Conservation (phyloP, 73 alveolate genomes). For the Tetrahymena elliotti region DNA sequence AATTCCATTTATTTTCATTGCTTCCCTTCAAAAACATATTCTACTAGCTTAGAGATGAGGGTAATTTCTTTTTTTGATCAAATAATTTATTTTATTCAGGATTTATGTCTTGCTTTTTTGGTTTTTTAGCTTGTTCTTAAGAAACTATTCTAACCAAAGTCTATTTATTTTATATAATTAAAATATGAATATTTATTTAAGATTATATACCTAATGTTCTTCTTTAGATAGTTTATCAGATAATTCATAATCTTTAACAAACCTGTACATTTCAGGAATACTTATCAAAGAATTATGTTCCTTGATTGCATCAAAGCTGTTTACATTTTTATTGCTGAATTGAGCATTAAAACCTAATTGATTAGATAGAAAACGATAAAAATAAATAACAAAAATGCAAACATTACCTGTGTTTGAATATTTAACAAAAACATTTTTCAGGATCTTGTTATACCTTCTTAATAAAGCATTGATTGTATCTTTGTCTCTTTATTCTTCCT, state of each 20-base stretch:
- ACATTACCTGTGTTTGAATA: conserved; percentile 54
- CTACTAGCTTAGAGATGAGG: background rate
- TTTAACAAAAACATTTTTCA: conserved; percentile 53
- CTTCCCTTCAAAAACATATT: background rate
- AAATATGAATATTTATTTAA: background rate
- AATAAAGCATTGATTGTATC: conserved; percentile 45
- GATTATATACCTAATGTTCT: conserved; percentile 32
- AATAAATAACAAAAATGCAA: background rate
- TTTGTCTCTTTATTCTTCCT: conserved; percentile 70
- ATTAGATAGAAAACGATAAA: background rate
- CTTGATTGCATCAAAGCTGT: conserved; percentile 46
- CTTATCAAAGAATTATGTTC: conserved; percentile 52
- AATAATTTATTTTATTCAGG: background rate
- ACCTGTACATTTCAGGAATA: conserved; percentile 56
- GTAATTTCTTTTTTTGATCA: background rate
- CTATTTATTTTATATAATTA: conserved; percentile 1
- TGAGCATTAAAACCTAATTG: background rate
- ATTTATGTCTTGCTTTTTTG: background rate
- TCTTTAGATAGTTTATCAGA: conserved; percentile 45
- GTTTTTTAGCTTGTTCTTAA: background rate
- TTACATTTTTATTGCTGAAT: conserved; percentile 39
- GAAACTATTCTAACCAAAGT: conserved; percentile 2
- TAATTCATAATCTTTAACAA: conserved; percentile 57
- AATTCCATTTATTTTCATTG: background rate
- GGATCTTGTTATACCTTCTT: conserved; percentile 53